Evolutionary conservation across 2,329 filamentous ascomycete genomes (phyloP), one percentile per base, ranked within the genome.

Genomic region (Calonectria ilicicola): DNA sequence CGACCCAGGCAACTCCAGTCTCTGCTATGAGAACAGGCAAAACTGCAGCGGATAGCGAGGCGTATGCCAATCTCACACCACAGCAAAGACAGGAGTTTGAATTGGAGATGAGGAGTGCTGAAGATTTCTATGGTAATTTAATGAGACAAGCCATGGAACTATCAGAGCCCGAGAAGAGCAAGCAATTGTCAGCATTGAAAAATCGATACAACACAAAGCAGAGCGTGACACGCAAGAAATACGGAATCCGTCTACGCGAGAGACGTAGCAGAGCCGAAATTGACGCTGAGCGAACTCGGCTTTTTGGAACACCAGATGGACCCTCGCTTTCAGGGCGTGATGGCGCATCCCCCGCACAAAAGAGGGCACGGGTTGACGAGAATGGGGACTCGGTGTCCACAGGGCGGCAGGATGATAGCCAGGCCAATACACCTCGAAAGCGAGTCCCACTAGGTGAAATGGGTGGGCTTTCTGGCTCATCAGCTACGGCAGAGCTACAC

Each of bases 201-300:
- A 91, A 91, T 74, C 86, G 85, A 3, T 89, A 88, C 75, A 87
- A 87, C 51, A 90, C 88, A 3, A 90, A 89, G 69, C 89, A 90
- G 78, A 90, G 88, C 66, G 85, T 85, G n/a, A 87, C 90, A 3
- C 86, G 90, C 15, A 91, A 90, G 78, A 90, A 87, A 72, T 91
- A 87, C 72, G 89, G 89, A n/a, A 88, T 91, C 38, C 85, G 86
- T 2, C 83, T 91, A 17, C 86, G 88, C 0, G 84, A 87, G 74
- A 83, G 88, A 15, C 86, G 89, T 0, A 86, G 86, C 2, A 86
- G 80, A 72, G 83, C 83, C 0, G 86, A 88, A 71, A 87, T 90
- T 19, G 83, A 86, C 2, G 83, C 84, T 10, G 82, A 85, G n/a
- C 85, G 86, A 12, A 80, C 83, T 65, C 84, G 85, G 15, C 77